A percentile compares a stretch with the other conserved stretches of the same genome.
Conservation (phyloP, 2,329 filamentous ascomycete species). For the Fusarium musae region DNA sequence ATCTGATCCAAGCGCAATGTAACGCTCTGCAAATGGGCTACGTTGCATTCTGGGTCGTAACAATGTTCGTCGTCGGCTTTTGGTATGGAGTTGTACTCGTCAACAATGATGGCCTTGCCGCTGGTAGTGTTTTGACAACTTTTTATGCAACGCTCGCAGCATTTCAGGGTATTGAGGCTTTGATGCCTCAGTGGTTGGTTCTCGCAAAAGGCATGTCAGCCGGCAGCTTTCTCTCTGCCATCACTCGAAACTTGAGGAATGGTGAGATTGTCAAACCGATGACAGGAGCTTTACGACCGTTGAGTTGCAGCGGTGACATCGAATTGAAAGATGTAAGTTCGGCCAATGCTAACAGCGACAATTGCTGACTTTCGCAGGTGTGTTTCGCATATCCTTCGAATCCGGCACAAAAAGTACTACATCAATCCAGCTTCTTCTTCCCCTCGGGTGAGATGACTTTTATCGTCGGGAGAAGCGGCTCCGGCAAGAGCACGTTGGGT, state of each 20-base stretch:
- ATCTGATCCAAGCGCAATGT: constrained; percentile 73
- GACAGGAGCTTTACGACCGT: constrained; percentile 44
- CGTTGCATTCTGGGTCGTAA: constrained; percentile 77
- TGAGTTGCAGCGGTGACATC: constrained; percentile 72
- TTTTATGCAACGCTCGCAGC: constrained; percentile 86
- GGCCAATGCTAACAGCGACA: accelerated
- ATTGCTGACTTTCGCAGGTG: constrained; percentile 61
- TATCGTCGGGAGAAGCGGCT: constrained; percentile 86
- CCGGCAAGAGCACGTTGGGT: constrained; percentile 89
- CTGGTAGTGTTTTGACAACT: constrained; percentile 80
- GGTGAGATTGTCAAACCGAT: not conserved
- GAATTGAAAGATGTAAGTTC: constrained; percentile 15
- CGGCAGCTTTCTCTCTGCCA: constrained; percentile 67
- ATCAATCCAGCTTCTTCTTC: constrained; percentile 74
- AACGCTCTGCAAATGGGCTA: constrained; percentile 79
- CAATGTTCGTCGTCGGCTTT: constrained; percentile 88
- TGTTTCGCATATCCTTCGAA: constrained; percentile 84
- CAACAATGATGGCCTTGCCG: constrained; percentile 62
- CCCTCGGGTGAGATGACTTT: constrained; percentile 79
- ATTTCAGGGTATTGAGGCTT: constrained; percentile 77
- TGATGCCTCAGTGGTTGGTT: constrained; percentile 81
- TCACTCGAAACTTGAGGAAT: constrained; percentile 49
- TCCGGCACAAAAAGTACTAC: constrained; percentile 67
- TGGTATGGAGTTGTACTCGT: constrained; percentile 85
- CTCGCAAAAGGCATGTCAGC: constrained; percentile 84